Base-by-base conservation (phyloP, 2,329 filamentous ascomycete genomes). In the Calonectria honghensis region DNA sequence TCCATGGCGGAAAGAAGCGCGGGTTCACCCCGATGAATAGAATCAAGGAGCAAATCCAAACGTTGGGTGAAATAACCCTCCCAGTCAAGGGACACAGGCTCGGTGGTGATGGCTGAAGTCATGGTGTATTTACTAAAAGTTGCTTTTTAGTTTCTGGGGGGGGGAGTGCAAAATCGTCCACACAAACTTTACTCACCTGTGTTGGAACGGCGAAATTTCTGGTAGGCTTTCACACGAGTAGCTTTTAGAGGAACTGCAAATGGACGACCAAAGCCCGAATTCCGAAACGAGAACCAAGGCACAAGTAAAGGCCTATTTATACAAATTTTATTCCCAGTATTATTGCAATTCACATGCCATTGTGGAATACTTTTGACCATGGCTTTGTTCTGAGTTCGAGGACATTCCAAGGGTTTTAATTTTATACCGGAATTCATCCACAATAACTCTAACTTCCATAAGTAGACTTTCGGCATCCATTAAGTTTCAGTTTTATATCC, bases 261-360 rank as follows among this genome's bases (percentile, higher is more conserved):
- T 9, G 2, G 7, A 20, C 3, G 1, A n/a, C 4, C 10, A 3
- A n/a, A 45, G 2, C 2, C 10, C 6, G 5, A 45, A 45, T 1
- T 18, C 20, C 10, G 5, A 6, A 6, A 6, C 3, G 10, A 18
- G 6, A 9, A 45, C 2, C 18, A 2, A 45, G 16, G 18, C 1
- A 20, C 18, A n/a, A 9, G 16, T n/a, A 10, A 18, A n/a, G 9
- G 18, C 3, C 6, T 10, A n/a, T 10, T 45, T n/a, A 20, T 45
- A 9, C 20, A 18, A n/a, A 20, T 41, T 16, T 18, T 6, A 18
- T 18, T 18, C 16, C 14, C 13, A 5, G 5, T 13, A 18, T 18
- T 16, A 2, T 18, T 14, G 20, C 5, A 41, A 45, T 45, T 45
- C 41, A 10, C 41, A 18, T 45, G 18, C 3, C 18, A 45, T 9